Conservation (phyloP, 257 asterid genomes). For the Nicotiana otophora region DNA sequence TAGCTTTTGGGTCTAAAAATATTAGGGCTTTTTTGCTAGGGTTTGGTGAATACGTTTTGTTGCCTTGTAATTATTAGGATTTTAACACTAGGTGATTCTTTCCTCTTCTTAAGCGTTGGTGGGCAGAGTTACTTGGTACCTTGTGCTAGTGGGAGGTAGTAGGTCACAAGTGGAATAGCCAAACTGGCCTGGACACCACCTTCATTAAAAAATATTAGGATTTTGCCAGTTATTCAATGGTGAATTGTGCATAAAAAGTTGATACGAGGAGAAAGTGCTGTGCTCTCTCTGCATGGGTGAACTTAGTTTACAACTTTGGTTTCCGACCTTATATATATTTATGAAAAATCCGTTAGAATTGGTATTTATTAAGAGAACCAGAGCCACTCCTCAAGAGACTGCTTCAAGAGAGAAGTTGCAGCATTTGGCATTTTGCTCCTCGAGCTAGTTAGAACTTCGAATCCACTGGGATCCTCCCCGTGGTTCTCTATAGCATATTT, state of each 20-base stretch:
- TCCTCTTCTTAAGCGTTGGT: too few relatives aligned
- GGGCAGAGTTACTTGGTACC: too few relatives aligned
- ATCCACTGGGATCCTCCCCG: not conserved
- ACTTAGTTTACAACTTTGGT: not conserved
- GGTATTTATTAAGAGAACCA: not conserved
- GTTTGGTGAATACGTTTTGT: conserved; percentile 16
- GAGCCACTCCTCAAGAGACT: not conserved
- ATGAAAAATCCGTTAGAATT: not conserved
- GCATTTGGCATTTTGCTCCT: not conserved
- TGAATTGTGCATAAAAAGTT: not conserved
- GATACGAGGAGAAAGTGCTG: not conserved
- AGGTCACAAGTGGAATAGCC: too few relatives aligned
- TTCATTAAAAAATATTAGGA: too few relatives aligned
- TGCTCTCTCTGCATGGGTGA: not conserved
- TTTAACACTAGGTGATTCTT: not conserved
- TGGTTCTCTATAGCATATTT: not conserved
- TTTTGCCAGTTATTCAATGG: not conserved
- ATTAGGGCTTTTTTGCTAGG: conserved; percentile 31
- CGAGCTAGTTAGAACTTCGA: not conserved
- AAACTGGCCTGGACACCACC: too few relatives aligned
- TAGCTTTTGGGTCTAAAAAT: conserved; percentile 5
- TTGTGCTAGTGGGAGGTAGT: too few relatives aligned
- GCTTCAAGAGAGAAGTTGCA: not conserved
- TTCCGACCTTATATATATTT: not conserved
- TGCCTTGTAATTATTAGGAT: not conserved